Percentiles rank a stretch among this genome's conserved stretches.
Conservation (phyloP, 2,329 filamentous ascomycete genomes). For the Xylaria multiplex region DNA sequence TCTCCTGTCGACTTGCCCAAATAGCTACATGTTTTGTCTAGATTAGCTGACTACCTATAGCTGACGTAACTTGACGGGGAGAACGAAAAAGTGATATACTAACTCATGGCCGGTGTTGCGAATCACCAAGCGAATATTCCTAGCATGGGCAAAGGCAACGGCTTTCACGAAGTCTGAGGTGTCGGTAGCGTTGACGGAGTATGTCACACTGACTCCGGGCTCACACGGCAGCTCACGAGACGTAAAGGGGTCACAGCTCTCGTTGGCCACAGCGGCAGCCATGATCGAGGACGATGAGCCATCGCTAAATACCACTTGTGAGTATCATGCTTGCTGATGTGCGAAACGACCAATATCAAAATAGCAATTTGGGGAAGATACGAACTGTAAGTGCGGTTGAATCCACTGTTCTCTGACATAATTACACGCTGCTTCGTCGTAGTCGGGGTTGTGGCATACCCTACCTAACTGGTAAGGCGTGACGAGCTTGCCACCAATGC, state of each 20-base stretch:
- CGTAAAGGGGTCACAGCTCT: constrained; percentile 25
- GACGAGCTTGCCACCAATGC: constrained; percentile 11
- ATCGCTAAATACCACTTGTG: no score
- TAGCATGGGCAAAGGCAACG: neutral
- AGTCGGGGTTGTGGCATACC: constrained; percentile 13
- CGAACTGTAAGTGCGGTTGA: no score
- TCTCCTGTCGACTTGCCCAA: constrained; percentile 21
- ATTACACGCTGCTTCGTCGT: constrained; percentile 15
- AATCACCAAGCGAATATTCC: constrained; percentile 21
- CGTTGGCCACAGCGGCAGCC: constrained; percentile 18
- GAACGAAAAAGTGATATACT: no score
- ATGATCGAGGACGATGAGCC: constrained; percentile 12
- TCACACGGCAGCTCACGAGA: neutral
- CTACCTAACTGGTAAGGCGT: neutral
- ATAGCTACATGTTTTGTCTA: neutral
- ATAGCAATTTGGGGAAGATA: no score
- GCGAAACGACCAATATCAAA: no score
- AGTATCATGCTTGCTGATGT: no score
- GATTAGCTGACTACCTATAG: no score
- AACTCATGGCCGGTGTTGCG: constrained; percentile 26
- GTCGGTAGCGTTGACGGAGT: constrained; percentile 15
- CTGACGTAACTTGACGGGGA: no score
- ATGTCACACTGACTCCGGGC: neutral
- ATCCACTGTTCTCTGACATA: constrained; percentile 16
- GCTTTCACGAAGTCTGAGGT: neutral